Base-by-base conservation (phyloP, 345 rosid genomes). In the Barbarea vulgaris region DNA sequence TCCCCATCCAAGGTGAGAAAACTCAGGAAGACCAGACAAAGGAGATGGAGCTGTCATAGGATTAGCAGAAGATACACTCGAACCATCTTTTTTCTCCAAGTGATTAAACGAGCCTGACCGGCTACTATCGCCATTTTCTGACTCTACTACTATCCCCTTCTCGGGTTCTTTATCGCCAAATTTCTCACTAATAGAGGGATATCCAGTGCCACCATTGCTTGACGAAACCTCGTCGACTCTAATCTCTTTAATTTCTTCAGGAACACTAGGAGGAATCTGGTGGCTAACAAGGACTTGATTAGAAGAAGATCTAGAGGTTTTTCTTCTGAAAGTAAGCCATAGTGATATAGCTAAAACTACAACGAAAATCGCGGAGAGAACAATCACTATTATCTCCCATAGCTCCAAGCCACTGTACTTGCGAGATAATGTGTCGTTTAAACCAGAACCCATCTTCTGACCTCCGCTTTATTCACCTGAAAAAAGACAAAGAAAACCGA, bases 1-100 rank as follows among this genome's bases (percentile, higher is more conserved):
- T 44, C 98, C 98, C 98, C 98, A 93, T 27, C 97, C 97, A 1
- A 93, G 84, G 36, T 87, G 94, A 28, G 98, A 93, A 72, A 91
- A 87, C 77, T 93, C 96, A n/a, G 96, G 97, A 69, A 91, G 81
- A 44, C 94, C 97, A 37, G 90, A 84, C 72, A 89, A 82, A 50
- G 98, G 97, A n/a, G 97, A 93, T 51, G 96, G 88, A 9, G 92
- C 83, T 27, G 94, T 85, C 78, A 91, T 50, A 30, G 88, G 86
- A 84, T 85, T 87, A 21, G 67, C 74, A 70, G 84, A 89, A 84
- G 88, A 86, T 9, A 85, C 86, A 6, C 76, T 71, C 0, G 76
- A 70, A 2, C 74, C 84, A 18, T 73, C 81, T 37, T 83, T 87
- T 39, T 86, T 89, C 64, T 88, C 91, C 50, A 84, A 14, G 69